phyloP scores from a whole-genome alignment of 2,329 filamentous ascomycete genomes.

The Stachybotrys elegans region DNA sequence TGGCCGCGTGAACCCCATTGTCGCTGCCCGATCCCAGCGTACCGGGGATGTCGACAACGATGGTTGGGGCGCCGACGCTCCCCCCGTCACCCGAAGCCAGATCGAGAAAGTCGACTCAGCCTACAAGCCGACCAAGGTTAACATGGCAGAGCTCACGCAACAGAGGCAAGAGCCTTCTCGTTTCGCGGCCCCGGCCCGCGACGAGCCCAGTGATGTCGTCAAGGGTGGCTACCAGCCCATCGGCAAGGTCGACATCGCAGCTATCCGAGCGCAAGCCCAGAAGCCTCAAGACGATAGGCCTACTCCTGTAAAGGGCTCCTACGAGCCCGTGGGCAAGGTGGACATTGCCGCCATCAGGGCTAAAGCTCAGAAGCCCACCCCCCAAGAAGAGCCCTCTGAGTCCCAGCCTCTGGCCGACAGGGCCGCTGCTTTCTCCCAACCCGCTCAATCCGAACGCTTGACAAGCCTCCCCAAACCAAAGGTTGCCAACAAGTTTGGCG shows the following conservation, averaged over 20 bases:
- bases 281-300: slow-evolving; percentile 73
- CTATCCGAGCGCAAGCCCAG: slow-evolving; percentile 72
- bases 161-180: slow-evolving; percentile 65
- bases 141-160: slow-evolving; percentile 78
- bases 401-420: slow-evolving; percentile 69
- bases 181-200: slow-evolving; percentile 43
- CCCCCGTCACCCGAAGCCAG: slow-evolving; percentile 79
- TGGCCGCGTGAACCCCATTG: slow-evolving; percentile 60
- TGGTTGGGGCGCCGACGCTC: slow-evolving; percentile 92
- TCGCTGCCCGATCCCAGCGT: slow-evolving; percentile 58
- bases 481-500: slow-evolving; percentile 82
- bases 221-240: slow-evolving; percentile 87
- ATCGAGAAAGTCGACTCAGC: slow-evolving; percentile 89
- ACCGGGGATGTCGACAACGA: slow-evolving; percentile 67
- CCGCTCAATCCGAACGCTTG: slow-evolving; percentile 65
- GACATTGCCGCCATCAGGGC: slow-evolving; percentile 93
- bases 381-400: slow-evolving; percentile 29
- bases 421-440: slow-evolving; percentile 63
- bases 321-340: slow-evolving; percentile 93
- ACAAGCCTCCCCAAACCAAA: slow-evolving; percentile 92
- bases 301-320: slow-evolving; percentile 81
- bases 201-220: slow-evolving; percentile 59
- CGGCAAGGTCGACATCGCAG: slow-evolving; percentile 95
- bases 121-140: slow-evolving; percentile 93
- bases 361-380: slow-evolving; percentile 63